These are phyloP conservation scores for Dictyostelium citrinum DNA, from an alignment of 78 protist genomes.

Conservation along the genomic window DNA sequence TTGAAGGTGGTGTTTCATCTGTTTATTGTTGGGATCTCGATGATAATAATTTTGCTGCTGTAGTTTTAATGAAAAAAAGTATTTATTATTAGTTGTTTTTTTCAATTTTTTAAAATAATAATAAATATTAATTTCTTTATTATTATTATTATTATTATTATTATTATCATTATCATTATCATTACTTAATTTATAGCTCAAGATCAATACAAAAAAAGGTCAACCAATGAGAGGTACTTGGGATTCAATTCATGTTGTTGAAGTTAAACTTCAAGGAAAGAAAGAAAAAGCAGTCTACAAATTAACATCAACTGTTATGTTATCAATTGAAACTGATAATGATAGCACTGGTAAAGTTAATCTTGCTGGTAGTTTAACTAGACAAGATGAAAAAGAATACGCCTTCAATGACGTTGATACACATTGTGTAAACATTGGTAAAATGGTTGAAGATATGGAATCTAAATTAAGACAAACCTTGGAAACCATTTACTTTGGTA, in stretches of 20 bases:
- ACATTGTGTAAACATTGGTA: slow-evolving; percentile 96
- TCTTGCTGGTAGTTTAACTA: slow-evolving; percentile 91
- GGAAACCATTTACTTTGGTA: slow-evolving; percentile 95
- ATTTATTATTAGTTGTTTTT: neutral
- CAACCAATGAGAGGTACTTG: slow-evolving; percentile 92
- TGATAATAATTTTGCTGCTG: slow-evolving; percentile 91
- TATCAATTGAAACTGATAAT: slow-evolving; percentile 85
- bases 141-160: neutral
- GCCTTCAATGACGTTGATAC: slow-evolving; percentile 69
- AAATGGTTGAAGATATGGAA: slow-evolving; percentile 97
- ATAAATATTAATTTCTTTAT: neutral
- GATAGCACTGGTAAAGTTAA: slow-evolving; percentile 79
- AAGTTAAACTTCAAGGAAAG: slow-evolving; percentile 74
- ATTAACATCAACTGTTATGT: slow-evolving; percentile 96
- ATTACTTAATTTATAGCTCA: slow-evolving; percentile 48
- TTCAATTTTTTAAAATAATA: neutral
- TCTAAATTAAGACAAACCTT: slow-evolving; percentile 88
- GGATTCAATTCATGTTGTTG: slow-evolving; percentile 98
- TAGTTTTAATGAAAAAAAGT: slow-evolving; percentile 92
- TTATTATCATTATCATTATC: neutral
- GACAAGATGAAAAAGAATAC: slow-evolving; percentile 81
- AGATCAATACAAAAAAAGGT: slow-evolving; percentile 84
- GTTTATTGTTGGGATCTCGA: slow-evolving; percentile 96
- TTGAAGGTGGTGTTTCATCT: slow-evolving; percentile 94
- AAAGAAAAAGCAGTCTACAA: slow-evolving; percentile 87